Conservation (phyloP, 1,284 basidiomycete species). For the Ustilago sp. region DNA sequence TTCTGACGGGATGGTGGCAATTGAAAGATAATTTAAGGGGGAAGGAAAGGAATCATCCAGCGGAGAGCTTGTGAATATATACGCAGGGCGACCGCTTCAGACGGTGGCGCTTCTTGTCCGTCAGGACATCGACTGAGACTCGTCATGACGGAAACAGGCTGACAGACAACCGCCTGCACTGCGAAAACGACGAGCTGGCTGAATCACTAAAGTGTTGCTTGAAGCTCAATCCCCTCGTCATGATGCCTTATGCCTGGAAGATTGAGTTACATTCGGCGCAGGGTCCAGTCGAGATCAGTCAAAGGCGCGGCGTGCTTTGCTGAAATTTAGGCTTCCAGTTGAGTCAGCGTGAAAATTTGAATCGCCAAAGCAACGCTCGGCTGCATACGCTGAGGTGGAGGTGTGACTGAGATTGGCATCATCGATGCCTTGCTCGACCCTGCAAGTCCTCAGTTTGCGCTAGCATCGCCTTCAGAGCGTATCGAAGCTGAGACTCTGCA, state of each 20-base stretch:
- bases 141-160: background rate
- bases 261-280: constrained; percentile 1
- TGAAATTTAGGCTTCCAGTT: constrained; percentile 4
- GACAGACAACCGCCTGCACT: background rate
- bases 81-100: background rate
- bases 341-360: constrained; percentile 23
- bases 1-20: background rate
- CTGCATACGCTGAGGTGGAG: constrained; percentile 23
- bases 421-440: background rate
- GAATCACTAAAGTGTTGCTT: background rate
- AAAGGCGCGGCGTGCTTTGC: background rate
- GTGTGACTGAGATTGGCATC: constrained; percentile 33
- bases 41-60: background rate
- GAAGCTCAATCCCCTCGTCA: background rate
- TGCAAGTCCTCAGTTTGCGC: background rate
- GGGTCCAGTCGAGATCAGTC: constrained; percentile 3
- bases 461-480: background rate
- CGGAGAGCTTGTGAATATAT: background rate
- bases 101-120: background rate
- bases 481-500: background rate
- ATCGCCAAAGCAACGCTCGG: background rate
- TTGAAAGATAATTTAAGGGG: background rate
- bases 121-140: background rate
- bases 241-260: constrained; percentile 8
- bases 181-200: background rate